Evolutionary conservation across 139 green algal species (phyloP).

Genomic region (Chlorella sp.): DNA sequence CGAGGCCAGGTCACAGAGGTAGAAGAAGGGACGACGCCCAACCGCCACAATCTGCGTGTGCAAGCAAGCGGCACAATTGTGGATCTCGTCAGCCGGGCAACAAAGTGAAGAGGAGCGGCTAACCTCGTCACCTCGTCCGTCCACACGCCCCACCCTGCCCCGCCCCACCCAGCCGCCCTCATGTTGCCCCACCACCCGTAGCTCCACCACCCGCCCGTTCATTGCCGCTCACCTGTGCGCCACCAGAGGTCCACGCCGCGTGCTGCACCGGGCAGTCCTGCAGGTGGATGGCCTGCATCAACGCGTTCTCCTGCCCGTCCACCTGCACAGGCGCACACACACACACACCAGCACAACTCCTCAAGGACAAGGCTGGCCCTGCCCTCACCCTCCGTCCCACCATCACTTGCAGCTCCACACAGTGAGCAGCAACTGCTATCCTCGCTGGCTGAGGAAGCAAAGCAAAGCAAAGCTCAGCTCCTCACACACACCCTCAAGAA

Average conservation of each 20-base stretch:
- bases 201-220: too few species aligned
- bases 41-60: slow-evolving; percentile 43
- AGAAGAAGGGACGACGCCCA: slow-evolving; percentile 78
- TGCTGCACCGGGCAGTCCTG: slow-evolving; percentile 81
- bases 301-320: slow-evolving; percentile 76
- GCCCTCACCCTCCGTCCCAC: not conserved
- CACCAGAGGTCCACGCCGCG: slow-evolving; percentile 68
- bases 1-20: slow-evolving; percentile 74
- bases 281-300: slow-evolving; percentile 75
- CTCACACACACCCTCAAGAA: slow-evolving; percentile 8
- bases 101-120: too few species aligned
- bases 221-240: slow-evolving; percentile 24
- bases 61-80: not conserved
- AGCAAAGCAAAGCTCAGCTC: too few species aligned
- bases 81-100: too few species aligned
- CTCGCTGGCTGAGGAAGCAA: too few species aligned
- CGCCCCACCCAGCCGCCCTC: too few species aligned
- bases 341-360: not conserved
- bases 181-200: too few species aligned
- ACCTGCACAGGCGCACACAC: slow-evolving; percentile 30
- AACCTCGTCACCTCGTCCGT: too few species aligned
- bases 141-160: too few species aligned
- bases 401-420: not conserved
- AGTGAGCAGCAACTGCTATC: not conserved
- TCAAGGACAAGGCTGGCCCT: not conserved